These are phyloP conservation scores for Sugiyamaella boreocaroliniensis DNA, from an alignment of 805 yeast species.

Conservation along the genomic window DNA sequence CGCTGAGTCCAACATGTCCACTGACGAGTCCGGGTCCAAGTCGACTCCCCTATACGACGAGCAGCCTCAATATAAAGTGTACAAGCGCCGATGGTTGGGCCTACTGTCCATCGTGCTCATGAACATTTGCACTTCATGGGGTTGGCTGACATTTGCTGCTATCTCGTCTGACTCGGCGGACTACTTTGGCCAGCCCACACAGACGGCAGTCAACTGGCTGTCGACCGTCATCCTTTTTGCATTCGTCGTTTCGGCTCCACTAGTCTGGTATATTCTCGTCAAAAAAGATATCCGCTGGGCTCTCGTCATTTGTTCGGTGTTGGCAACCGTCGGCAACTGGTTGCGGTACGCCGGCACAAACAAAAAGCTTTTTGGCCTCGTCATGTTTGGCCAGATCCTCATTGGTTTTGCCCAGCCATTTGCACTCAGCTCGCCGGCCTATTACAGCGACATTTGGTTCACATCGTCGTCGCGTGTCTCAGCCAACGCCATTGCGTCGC, in stretches of 20 bases:
- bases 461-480: slow-evolving; percentile 29
- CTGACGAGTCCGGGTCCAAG: background rate
- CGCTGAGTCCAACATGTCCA: background rate
- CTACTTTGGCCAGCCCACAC: slow-evolving; percentile 19
- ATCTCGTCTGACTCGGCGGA: slow-evolving; percentile 23
- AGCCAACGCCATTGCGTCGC: slow-evolving; percentile 31
- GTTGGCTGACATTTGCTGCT: slow-evolving; percentile 31
- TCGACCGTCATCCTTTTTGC: slow-evolving; percentile 29
- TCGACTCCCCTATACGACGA: background rate
- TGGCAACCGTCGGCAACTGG: slow-evolving; percentile 28
- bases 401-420: slow-evolving; percentile 33
- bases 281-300: slow-evolving; percentile 21
- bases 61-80: slow-evolving; percentile 19
- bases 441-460: slow-evolving; percentile 31
- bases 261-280: slow-evolving; percentile 23
- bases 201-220: slow-evolving; percentile 30
- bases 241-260: slow-evolving; percentile 24
- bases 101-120: slow-evolving; percentile 24
- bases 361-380: slow-evolving; percentile 23
- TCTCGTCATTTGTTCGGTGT: slow-evolving; percentile 19
- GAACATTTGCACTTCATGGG: slow-evolving; percentile 30
- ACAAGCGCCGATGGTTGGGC: slow-evolving; percentile 31
- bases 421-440: slow-evolving; percentile 28
- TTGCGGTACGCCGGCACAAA: slow-evolving; percentile 27
- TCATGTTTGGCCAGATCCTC: slow-evolving; percentile 31